phyloP scores from a whole-genome alignment of 2,329 filamentous ascomycete species.

The Trichophyton schoenleinii region DNA sequence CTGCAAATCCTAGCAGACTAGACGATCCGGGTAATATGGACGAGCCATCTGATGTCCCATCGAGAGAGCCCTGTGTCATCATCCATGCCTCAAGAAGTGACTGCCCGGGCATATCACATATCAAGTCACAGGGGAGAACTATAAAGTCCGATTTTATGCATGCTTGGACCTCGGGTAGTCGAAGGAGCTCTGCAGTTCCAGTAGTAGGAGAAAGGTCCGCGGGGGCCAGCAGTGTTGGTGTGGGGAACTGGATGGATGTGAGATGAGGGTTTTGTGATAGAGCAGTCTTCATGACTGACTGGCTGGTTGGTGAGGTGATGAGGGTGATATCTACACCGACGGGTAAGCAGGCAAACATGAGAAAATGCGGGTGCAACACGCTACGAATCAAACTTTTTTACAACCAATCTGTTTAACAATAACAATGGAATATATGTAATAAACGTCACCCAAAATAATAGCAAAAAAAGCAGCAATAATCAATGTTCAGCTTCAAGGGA shows the following conservation, averaged over 20 bases:
- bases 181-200: slow-evolving; percentile 77
- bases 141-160: slow-evolving; percentile 76
- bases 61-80: slow-evolving; percentile 61
- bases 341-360: slow-evolving; percentile 6
- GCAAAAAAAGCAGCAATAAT: not conserved
- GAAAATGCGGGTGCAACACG: not conserved
- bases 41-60: slow-evolving; percentile 44
- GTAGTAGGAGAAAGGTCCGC: slow-evolving; percentile 65
- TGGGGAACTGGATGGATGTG: slow-evolving; percentile 37
- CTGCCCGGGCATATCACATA: slow-evolving; percentile 78
- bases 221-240: slow-evolving; percentile 61
- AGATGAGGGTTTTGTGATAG: slow-evolving; percentile 39
- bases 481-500: not conserved
- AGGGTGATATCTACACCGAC: slow-evolving; percentile 32
- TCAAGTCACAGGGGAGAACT: slow-evolving; percentile 80
- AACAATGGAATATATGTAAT: not conserved
- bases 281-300: slow-evolving; percentile 34
- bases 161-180: slow-evolving; percentile 68
- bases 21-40: slow-evolving; percentile 22
- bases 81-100: slow-evolving; percentile 84
- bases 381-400: not conserved
- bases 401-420: slow-evolving; percentile 1
- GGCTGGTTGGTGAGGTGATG: slow-evolving; percentile 35
- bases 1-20: slow-evolving; percentile 39
- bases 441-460: not conserved